Evolutionary conservation across 345 rosid species (phyloP), one percentile per base, ranked within the genome.

Genomic region (Anastatica hierochuntica): DNA sequence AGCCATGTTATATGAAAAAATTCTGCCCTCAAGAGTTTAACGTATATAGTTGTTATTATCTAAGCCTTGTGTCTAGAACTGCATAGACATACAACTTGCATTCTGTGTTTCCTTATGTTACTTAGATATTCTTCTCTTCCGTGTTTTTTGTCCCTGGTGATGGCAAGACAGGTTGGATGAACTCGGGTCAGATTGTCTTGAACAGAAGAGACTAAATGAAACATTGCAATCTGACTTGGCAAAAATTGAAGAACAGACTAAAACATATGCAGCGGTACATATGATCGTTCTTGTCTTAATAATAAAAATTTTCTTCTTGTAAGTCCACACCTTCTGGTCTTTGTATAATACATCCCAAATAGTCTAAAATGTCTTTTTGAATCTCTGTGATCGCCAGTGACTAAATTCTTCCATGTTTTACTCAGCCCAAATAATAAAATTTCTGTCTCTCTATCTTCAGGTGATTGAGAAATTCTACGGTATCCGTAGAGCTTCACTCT

Each of bases 401-500:
- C 18, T 10, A 16, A 36, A 27, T 26, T 37, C 14, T 26, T 44
- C 8, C 14, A n/a, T 35, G 39, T 43, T 15, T 29, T 6, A 6
- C 33, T 8, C 33, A n/a, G n/a, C n/a, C n/a, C n/a, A n/a, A n/a
- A n/a, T n/a, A n/a, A n/a, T n/a, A n/a, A n/a, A n/a, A n/a, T n/a
- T n/a, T 6, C 33, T 29, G 2, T 27, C 20, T 29, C 20, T 23
- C 24, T 49, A 21, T 21, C 14, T 52, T 38, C 76, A 92, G 98
- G 86, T 88, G 71, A 65, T 79, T 52, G 72, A 71, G 56, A 92
- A 74, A 70, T 92, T 92, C 63, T 77, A 68, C 68, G 79, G 58
- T 71, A 85, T 88, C 46, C 79, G 88, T 63, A 76, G 74, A 49
- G 74, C 70, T 34, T 72, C 80, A 14, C 67, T 67, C 34, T 70